Conservation (phyloP, 768 basidiomycete genomes). For the Arthromyces matolae region DNA sequence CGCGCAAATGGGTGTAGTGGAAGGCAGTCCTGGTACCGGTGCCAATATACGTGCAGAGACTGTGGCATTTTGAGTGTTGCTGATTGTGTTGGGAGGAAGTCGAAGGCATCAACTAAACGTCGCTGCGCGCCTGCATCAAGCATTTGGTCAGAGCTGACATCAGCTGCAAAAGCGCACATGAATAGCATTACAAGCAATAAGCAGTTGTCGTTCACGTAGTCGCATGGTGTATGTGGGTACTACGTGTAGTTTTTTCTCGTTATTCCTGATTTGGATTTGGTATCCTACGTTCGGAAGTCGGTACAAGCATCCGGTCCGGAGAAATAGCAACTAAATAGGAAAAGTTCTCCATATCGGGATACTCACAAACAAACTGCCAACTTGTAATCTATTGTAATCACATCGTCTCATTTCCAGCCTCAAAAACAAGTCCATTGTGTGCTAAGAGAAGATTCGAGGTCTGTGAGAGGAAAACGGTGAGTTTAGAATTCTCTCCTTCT, state of each 20-base stretch:
- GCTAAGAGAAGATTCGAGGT: not conserved
- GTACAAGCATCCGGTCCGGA: not conserved
- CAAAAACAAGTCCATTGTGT: not conserved
- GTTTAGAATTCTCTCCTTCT: not conserved
- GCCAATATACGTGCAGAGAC: not conserved
- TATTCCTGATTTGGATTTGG: not conserved
- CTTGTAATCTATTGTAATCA: not conserved
- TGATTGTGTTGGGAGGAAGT: not conserved
- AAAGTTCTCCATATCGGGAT: not conserved
- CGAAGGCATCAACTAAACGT: not conserved
- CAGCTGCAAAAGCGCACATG: not conserved
- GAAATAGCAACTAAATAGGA: not conserved
- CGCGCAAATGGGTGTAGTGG: not conserved
- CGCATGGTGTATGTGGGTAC: not conserved
- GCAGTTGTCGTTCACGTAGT: not conserved
- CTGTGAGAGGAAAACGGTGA: too few relatives aligned
- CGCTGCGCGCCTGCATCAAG: not conserved
- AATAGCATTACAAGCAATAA: not conserved
- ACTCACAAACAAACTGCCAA: not conserved
- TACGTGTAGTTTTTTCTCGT: not conserved
- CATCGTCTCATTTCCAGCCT: not conserved
- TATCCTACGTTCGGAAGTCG: not conserved
- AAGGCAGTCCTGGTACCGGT: not conserved
- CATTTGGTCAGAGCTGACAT: not conserved
- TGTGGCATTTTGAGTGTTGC: not conserved